Evolutionary conservation across 768 basidiomycete species (phyloP).

Genomic region (Lyophyllum decastes): DNA sequence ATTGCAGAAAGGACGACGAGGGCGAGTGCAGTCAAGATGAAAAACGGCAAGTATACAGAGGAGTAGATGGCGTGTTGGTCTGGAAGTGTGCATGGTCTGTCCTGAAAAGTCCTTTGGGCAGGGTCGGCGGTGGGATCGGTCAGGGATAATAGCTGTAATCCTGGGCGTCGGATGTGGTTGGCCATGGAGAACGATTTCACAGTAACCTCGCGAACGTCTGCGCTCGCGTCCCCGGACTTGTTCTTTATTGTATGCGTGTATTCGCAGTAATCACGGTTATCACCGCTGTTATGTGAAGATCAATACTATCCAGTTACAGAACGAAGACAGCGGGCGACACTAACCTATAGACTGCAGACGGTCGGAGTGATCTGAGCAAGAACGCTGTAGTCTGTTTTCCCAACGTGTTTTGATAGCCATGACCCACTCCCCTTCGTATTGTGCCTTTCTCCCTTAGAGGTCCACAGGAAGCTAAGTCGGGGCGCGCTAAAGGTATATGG

Average conservation of each 20-base stretch:
- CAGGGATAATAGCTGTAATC: conserved; percentile 82
- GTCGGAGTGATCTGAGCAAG: conserved; percentile 66
- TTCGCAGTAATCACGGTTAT: conserved; percentile 93
- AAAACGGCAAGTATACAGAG: conserved; percentile 62
- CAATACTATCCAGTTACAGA: background rate
- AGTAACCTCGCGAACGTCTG: conserved; percentile 70
- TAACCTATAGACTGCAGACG: conserved; percentile 72
- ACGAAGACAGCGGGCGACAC: conserved; percentile 12
- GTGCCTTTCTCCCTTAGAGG: conserved; percentile 70
- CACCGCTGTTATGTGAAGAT: conserved; percentile 51
- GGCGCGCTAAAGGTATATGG: conserved; percentile 84
- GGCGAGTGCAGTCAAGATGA: conserved; percentile 43
- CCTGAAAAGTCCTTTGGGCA: conserved; percentile 48
- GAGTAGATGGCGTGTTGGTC: conserved; percentile 63
- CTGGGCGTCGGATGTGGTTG: conserved; percentile 70
- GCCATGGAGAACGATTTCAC: conserved; percentile 86
- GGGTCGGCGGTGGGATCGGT: conserved; percentile 36
- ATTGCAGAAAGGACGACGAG: conserved; percentile 45
- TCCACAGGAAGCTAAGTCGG: conserved; percentile 76
- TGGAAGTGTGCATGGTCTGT: conserved; percentile 79
- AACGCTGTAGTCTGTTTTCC: conserved; percentile 80
- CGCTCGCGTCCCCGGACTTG: conserved; percentile 20
- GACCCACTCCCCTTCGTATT: conserved; percentile 75
- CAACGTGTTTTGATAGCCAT: conserved; percentile 81
- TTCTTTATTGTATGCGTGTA: conserved; percentile 48